These are phyloP conservation scores for Fusarium scirpi DNA, from an alignment of 2,329 filamentous ascomycete species.

Conservation along the genomic window DNA sequence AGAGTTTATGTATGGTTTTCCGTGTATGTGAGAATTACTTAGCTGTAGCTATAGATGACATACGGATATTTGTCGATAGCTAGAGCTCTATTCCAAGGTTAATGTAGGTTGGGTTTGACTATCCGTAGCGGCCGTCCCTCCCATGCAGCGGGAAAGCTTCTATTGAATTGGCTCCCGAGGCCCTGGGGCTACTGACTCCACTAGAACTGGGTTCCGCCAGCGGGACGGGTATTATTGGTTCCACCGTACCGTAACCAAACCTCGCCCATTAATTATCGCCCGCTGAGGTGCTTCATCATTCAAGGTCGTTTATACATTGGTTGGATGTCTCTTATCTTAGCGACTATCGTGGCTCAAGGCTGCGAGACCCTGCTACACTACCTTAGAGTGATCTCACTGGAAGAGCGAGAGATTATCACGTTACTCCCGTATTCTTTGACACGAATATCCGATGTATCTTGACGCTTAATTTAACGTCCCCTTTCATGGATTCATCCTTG, in stretches of 20 bases:
- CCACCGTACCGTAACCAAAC: slow-evolving; percentile 2
- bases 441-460: background rate
- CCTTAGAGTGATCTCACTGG: background rate
- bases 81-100: background rate
- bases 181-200: background rate
- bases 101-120: background rate
- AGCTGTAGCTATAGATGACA: background rate
- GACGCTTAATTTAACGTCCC: slow-evolving; percentile 21
- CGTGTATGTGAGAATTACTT: background rate
- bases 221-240: slow-evolving; percentile 31
- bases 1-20: background rate
- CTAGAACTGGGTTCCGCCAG: slow-evolving; percentile 8
- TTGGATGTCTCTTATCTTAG: background rate
- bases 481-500: slow-evolving; percentile 10
- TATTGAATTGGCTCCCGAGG: slow-evolving; percentile 28
- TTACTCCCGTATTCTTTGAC: background rate
- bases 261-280: background rate
- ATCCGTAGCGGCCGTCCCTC: slow-evolving; percentile 21
- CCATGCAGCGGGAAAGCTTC: slow-evolving; percentile 20
- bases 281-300: background rate
- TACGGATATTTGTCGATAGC: background rate
- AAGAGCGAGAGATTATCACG: background rate
- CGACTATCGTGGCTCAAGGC: background rate
- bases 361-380: background rate
- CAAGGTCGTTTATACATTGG: background rate